Conservation (phyloP, 306 rosid genomes). For the Sicyos baderoa region DNA sequence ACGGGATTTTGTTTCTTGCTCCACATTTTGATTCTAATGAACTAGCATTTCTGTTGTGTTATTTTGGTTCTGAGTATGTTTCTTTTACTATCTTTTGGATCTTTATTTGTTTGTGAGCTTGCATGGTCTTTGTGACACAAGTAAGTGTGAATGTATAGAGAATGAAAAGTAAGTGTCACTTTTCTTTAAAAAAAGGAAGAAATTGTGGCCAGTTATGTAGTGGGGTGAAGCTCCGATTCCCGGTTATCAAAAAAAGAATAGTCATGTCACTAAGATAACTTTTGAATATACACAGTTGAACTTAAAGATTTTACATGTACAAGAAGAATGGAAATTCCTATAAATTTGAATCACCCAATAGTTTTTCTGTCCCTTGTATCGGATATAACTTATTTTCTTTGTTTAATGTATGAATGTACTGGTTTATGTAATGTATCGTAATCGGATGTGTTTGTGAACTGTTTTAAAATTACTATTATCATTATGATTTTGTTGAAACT, state of each 20-base stretch:
- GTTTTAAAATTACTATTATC: not conserved
- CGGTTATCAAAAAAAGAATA: too few species aligned
- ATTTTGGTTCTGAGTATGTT: not conserved
- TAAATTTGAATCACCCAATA: not conserved
- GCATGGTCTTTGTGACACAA: not conserved
- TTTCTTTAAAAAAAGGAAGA: too few species aligned
- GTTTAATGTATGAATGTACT: not conserved
- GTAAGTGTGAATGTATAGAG: not conserved
- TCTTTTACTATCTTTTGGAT: not conserved
- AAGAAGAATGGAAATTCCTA: not conserved
- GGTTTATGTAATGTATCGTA: not conserved
- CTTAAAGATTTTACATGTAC: not conserved
- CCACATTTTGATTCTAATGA: constrained; percentile 8
- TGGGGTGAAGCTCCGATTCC: too few species aligned
- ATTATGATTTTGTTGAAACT: not conserved
- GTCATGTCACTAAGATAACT: not conserved
- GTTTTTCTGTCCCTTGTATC: not conserved
- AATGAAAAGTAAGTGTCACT: not conserved
- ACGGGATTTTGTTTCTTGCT: not conserved
- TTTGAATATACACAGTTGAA: not conserved
- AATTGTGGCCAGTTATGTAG: too few species aligned
- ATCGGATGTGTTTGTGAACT: not conserved
- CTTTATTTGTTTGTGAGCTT: not conserved
- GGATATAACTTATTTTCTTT: not conserved
- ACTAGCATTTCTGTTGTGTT: not conserved